phyloP scores from a whole-genome alignment of 306 rosid species.

The Cicer judaicum region DNA sequence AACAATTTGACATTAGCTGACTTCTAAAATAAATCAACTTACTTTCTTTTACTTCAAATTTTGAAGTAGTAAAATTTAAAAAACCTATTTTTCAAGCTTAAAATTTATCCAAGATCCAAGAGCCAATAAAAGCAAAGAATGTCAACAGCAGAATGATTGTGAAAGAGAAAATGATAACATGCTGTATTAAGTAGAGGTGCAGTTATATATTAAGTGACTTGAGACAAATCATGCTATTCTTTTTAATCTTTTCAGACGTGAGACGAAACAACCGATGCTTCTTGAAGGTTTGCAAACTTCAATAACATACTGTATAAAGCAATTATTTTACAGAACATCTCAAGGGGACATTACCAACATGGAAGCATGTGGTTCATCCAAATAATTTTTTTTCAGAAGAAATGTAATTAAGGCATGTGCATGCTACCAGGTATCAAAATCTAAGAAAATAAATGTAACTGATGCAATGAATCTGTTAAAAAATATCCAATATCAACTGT shows the following conservation, averaged over 20 bases:
- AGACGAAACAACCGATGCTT: no score
- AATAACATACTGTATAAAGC: background rate
- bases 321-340: conserved; percentile 1
- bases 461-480: background rate
- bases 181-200: no score
- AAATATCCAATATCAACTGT: conserved; percentile 8
- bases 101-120: conserved; percentile 29
- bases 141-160: background rate
- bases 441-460: conserved; percentile 12
- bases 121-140: conserved; percentile 16
- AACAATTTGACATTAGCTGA: conserved; percentile 19
- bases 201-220: no score
- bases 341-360: conserved; percentile 19
- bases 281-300: background rate
- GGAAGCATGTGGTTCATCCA: background rate
- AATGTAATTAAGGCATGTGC: conserved; percentile 7
- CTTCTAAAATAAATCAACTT: background rate
- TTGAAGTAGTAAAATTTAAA: conserved; percentile 22
- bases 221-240: no score
- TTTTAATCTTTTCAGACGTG: no score
- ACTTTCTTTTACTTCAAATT: background rate
- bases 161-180: background rate
- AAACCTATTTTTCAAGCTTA: conserved; percentile 5
- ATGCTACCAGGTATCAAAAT: background rate
- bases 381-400: background rate